A percentile compares a stretch with the other conserved stretches of the same genome.
Conservation (phyloP, 2,329 filamentous ascomycete genomes). For the Ophiostoma triangulosporum region DNA sequence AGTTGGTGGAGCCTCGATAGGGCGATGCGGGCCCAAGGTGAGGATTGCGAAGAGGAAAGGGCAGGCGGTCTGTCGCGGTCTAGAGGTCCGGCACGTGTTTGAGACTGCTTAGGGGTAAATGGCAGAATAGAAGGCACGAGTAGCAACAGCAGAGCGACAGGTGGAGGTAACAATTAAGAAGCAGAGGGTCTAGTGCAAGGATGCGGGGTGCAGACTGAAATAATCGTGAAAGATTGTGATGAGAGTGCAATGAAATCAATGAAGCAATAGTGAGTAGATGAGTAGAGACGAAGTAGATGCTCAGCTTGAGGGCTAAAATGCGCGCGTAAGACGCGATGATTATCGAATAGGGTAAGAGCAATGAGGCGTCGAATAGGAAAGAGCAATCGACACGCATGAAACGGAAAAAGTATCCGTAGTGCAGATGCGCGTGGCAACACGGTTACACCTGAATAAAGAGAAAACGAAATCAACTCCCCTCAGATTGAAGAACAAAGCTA, state of each 20-base stretch:
- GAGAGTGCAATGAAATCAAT: neutral
- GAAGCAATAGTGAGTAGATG: no score
- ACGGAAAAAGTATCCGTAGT: no score
- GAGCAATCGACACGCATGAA: neutral
- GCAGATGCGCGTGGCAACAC: no score
- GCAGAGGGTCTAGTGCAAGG: conserved; percentile 1
- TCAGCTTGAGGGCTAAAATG: no score
- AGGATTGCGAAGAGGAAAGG: neutral
- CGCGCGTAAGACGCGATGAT: no score
- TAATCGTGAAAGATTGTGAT: neutral
- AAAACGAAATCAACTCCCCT: neutral
- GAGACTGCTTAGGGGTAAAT: conserved; percentile 5
- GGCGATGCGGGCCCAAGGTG: neutral
- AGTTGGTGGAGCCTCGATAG: conserved; percentile 6
- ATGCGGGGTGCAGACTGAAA: neutral
- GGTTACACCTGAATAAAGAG: no score
- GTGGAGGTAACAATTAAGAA: conserved; percentile 5
- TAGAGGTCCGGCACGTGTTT: neutral
- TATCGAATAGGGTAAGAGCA: neutral
- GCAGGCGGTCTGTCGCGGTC: neutral
- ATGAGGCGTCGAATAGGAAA: neutral
- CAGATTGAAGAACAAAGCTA: neutral
- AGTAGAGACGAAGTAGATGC: no score
- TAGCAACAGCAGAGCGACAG: conserved; percentile 1
- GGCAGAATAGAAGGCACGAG: neutral